Percentiles rank a stretch among this genome's conserved stretches.
Conservation (phyloP, 768 basidiomycete species). For the Arthromyces matolae region DNA sequence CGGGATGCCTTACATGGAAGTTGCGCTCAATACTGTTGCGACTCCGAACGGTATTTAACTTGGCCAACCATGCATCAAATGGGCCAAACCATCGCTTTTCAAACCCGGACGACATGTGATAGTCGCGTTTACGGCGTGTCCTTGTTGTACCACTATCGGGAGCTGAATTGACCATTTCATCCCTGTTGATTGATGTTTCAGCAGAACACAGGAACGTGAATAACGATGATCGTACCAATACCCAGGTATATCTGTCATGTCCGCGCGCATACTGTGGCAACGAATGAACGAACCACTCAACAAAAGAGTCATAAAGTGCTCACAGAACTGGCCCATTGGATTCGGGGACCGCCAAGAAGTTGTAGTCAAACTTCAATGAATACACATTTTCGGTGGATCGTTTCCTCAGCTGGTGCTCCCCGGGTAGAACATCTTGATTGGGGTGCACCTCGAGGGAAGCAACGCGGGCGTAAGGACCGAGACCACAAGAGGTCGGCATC, state of each 20-base stretch:
- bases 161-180: neutral
- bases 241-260: constrained; percentile 3
- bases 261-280: neutral
- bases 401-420: neutral
- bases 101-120: neutral
- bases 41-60: neutral
- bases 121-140: neutral
- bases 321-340: neutral
- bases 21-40: neutral
- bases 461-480: neutral
- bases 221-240: neutral
- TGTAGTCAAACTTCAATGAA: neutral
- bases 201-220: neutral
- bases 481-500: neutral
- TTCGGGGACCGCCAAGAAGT: neutral
- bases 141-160: neutral
- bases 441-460: neutral
- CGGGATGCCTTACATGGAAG: neutral
- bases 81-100: constrained; percentile 1
- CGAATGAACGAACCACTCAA: neutral
- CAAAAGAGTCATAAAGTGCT: neutral
- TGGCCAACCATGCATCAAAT: neutral
- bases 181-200: neutral
- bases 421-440: neutral
- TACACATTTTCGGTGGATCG: neutral